These are phyloP conservation scores for Pythium chondricola DNA, from an alignment of 352 stramenopile genomes.

Conservation along the genomic window DNA sequence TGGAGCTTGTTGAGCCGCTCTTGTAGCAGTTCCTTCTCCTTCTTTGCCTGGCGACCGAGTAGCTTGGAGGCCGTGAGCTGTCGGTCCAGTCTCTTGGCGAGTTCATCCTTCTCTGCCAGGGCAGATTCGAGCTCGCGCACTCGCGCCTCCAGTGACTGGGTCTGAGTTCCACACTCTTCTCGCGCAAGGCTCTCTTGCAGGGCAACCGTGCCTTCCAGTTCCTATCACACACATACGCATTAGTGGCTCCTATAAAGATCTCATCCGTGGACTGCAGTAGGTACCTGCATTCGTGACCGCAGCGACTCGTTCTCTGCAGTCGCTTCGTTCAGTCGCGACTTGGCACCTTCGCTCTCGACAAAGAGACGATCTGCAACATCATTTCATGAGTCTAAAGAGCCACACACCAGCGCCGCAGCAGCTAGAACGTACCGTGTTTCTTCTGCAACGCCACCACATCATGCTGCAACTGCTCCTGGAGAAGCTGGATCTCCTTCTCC, in stretches of 20 bases:
- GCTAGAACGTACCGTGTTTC: slow-evolving; percentile 23
- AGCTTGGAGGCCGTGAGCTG: slow-evolving; percentile 67
- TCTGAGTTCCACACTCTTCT: slow-evolving; percentile 29
- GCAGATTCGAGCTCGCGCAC: slow-evolving; percentile 26
- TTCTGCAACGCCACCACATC: slow-evolving; percentile 22
- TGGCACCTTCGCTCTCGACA: slow-evolving; percentile 14
- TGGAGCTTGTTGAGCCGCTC: slow-evolving; percentile 16
- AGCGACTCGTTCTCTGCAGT: slow-evolving; percentile 3
- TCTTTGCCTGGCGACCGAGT: slow-evolving; percentile 56
- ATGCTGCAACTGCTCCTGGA: slow-evolving; percentile 27
- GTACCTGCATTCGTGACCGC: slow-evolving; percentile 15
- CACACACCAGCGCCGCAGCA: neutral
- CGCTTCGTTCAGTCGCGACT: slow-evolving; percentile 10
- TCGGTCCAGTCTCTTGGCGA: slow-evolving; percentile 45
- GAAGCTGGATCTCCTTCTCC: slow-evolving; percentile 50
- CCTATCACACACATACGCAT: slow-evolving; percentile 15
- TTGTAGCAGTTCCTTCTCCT: slow-evolving; percentile 58
- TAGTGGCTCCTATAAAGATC: neutral
- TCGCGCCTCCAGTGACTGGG: slow-evolving; percentile 22
- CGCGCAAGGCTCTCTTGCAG: slow-evolving; percentile 31
- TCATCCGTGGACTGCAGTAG: neutral
- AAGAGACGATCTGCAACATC: slow-evolving; percentile 12
- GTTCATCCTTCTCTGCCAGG: slow-evolving; percentile 38
- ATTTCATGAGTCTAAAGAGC: neutral
- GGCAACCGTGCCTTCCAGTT: slow-evolving; percentile 31